A percentile compares a stretch with the other conserved stretches of the same genome.
Conservation (phyloP, 2,329 filamentous ascomycete genomes). For the Trichophyton schoenleinii region DNA sequence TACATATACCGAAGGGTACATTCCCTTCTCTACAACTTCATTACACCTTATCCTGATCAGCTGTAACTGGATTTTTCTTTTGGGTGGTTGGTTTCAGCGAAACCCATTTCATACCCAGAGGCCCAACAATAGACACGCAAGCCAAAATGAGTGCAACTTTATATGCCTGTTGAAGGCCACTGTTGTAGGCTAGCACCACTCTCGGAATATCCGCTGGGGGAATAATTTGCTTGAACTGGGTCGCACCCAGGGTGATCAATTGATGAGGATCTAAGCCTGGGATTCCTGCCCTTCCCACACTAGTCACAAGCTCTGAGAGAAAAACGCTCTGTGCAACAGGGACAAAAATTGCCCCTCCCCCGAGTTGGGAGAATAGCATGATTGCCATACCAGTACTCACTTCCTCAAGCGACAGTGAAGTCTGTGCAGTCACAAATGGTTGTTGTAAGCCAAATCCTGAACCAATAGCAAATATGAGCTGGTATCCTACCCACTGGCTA, state of each 20-base stretch:
- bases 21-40: neutral
- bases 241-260: neutral
- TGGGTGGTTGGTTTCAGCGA: constrained; percentile 15
- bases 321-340: constrained; percentile 43
- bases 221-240: neutral
- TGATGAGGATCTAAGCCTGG: neutral
- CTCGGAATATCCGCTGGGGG: neutral
- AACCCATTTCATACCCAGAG: constrained; percentile 21
- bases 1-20: neutral
- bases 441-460: constrained; percentile 24
- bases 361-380: constrained; percentile 27
- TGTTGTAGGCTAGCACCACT: constrained; percentile 5
- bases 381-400: constrained; percentile 20
- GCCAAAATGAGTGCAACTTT: constrained; percentile 19
- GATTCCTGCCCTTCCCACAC: neutral
- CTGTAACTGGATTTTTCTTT: neutral
- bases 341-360: constrained; percentile 38
- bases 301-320: constrained; percentile 32
- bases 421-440: constrained; percentile 18
- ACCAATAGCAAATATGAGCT: constrained; percentile 19
- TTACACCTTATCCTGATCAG: neutral
- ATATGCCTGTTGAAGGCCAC: constrained; percentile 14
- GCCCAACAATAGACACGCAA: constrained; percentile 16
- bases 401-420: constrained; percentile 18
- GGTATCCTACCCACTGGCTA: constrained; percentile 19